A percentile compares a stretch with the other conserved stretches of the same genome.
These are phyloP conservation scores for Sphaerosporella brunnea DNA, from an alignment of 495 filamentous ascomycete genomes.

Conservation along the genomic window DNA sequence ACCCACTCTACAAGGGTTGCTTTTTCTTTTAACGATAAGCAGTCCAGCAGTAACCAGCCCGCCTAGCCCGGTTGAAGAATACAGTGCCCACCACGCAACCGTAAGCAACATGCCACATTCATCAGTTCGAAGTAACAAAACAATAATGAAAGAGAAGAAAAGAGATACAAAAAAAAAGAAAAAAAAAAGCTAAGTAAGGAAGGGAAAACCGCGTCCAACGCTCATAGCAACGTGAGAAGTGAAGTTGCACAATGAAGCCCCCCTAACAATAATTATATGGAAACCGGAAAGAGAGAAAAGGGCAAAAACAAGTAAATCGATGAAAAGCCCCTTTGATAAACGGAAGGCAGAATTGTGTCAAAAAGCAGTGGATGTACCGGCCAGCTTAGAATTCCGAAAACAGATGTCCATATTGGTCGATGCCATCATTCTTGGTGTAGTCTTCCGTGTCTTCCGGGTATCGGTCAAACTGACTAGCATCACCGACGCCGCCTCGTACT, in stretches of 20 bases:
- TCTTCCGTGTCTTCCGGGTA: conserved; percentile 92
- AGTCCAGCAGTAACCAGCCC: too few species aligned
- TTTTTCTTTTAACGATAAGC: too few species aligned
- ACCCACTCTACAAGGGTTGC: too few species aligned
- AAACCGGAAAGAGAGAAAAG: background rate
- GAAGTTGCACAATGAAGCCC: too few species aligned
- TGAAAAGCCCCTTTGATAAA: too few species aligned
- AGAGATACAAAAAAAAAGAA: background rate
- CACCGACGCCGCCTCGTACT: conserved; percentile 76
- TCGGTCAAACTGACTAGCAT: conserved; percentile 93
- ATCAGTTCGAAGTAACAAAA: conserved; percentile 1
- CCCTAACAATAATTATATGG: too few species aligned
- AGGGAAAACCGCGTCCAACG: too few species aligned
- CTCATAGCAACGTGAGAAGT: too few species aligned
- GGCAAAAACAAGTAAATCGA: background rate
- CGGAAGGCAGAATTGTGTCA: too few species aligned
- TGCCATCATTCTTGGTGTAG: conserved; percentile 35
- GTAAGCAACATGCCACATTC: background rate
- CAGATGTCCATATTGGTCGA: conserved; percentile 45
- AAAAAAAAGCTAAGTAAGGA: background rate
- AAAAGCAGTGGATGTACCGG: too few species aligned
- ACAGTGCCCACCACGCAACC: too few species aligned
- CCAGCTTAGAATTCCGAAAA: conserved; percentile 50
- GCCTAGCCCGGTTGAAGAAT: too few species aligned
- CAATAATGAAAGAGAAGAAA: background rate